Evolutionary conservation across 1,139 yeast genomes (phyloP).

Genomic region (Sugiyamaella novakii): DNA sequence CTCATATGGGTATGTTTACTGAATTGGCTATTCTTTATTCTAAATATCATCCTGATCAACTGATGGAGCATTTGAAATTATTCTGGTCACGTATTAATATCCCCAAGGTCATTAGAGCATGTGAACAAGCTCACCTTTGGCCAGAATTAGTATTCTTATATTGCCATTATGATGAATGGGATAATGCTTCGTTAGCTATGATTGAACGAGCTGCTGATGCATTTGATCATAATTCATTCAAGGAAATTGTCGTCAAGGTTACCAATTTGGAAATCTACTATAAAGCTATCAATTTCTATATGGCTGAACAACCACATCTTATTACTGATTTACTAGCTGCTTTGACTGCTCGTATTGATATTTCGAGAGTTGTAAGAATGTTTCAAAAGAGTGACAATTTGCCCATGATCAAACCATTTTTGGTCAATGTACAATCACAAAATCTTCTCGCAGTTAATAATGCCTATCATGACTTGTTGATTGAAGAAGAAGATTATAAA

Average conservation of each 20-base stretch:
- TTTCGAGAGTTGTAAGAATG: slow-evolving; percentile 92
- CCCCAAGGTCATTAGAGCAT: slow-evolving; percentile 94
- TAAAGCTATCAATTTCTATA: slow-evolving; percentile 93
- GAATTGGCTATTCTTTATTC: slow-evolving; percentile 89
- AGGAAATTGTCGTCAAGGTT: slow-evolving; percentile 92
- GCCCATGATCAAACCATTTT: slow-evolving; percentile 93
- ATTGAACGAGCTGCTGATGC: slow-evolving; percentile 93
- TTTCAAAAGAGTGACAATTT: slow-evolving; percentile 94
- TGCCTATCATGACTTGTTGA: slow-evolving; percentile 92
- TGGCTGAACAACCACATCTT: slow-evolving; percentile 88
- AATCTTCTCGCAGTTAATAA: slow-evolving; percentile 89
- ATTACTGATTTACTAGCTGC: slow-evolving; percentile 84
- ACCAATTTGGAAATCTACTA: slow-evolving; percentile 95
- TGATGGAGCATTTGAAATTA: slow-evolving; percentile 94
- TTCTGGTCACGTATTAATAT: slow-evolving; percentile 98
- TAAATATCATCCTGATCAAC: slow-evolving; percentile 86
- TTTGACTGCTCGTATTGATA: slow-evolving; percentile 87
- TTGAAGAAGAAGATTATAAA: slow-evolving; percentile 95
- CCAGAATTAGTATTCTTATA: slow-evolving; percentile 94
- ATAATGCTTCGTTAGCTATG: slow-evolving; percentile 97
- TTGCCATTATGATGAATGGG: slow-evolving; percentile 99
- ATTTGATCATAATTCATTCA: slow-evolving; percentile 90
- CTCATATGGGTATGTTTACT: slow-evolving; percentile 99
- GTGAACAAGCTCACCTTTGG: slow-evolving; percentile 93
- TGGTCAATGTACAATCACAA: slow-evolving; percentile 86